Evolutionary conservation across 2,329 filamentous ascomycete species (phyloP), one percentile per base, ranked within the genome.

Genomic region (Grosmannia penicillata): DNA sequence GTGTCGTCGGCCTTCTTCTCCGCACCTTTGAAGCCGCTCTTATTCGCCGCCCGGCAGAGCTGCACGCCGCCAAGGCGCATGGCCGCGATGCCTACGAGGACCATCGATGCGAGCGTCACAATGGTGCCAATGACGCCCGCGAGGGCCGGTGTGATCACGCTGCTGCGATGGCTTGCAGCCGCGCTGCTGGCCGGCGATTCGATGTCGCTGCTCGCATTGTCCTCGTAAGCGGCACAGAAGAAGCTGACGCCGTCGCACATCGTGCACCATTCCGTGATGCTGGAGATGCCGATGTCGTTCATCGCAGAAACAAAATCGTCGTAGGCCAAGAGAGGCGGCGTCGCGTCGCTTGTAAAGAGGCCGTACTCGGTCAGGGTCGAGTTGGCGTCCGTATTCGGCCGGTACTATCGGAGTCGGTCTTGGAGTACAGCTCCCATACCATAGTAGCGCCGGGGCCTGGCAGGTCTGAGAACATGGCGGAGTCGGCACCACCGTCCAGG

Each of bases 391-490:
- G 65, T 62, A 39, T 63, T 62, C 30, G 66, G 63, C 24, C 67
- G 64, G 55, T 73, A 76, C 4, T 15, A 21, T 24, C 13, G 14
- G 17, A 30, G 15, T 18, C 8, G 21, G 63, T 54, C 15, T 7
- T 27, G 26, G 59, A 62, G 43, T 65, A 65, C 6, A 77, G 54
- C 59, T 94, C 86, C 52, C 91, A 86, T 0, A 72, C 63, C 68
- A 93, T 78, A 29, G 73, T 70, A 1, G 76, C 78, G 0, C 84
- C 85, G 27, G 85, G 83, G 46, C 78, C 68, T 0, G 81, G 76
- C 13, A 75, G 46, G 45, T 52, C 24, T 42, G 51, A 33, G 52
- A 61, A 66, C 0, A 75, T 53, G 4, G 68, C 63, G n/a, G 59
- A 65, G 51, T 76, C 74, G 37, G 73, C 53, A 1, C 54, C 50